These are phyloP conservation scores for Kwoniella heveanensis DNA, from an alignment of 768 basidiomycete species.

Conservation along the genomic window DNA sequence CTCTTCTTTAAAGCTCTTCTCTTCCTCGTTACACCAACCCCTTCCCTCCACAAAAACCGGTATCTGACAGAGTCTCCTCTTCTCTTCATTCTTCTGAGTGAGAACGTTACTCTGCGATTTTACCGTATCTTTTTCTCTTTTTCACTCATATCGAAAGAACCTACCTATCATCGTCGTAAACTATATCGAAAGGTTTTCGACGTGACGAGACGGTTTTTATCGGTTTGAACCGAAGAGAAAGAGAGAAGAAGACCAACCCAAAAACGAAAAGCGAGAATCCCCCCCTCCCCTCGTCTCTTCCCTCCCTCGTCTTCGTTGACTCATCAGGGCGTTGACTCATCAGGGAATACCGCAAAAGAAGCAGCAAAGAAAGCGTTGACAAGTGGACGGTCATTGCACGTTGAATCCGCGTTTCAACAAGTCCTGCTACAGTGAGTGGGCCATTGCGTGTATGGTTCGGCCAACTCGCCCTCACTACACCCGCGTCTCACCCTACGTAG, in stretches of 20 bases:
- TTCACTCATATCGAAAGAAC: background rate
- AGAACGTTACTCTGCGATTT: conserved; percentile 3
- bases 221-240: conserved; percentile 1
- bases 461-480: no score
- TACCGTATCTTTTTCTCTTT: conserved; percentile 2
- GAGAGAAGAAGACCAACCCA: background rate
- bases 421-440: no score
- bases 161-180: background rate
- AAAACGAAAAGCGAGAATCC: background rate
- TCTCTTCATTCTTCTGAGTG: conserved; percentile 5
- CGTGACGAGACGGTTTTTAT: no score
- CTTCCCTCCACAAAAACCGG: conserved; percentile 17
- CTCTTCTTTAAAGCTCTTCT: conserved; percentile 4
- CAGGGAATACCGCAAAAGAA: no score
- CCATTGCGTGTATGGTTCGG: no score
- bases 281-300: conserved; percentile 7
- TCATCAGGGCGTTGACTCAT: no score
- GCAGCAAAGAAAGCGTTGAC: no score
- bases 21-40: background rate
- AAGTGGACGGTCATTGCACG: no score
- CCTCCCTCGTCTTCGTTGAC: no score
- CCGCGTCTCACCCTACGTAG: no score
- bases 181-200: conserved; percentile 2
- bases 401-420: no score
- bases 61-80: conserved; percentile 18